phyloP scores from a whole-genome alignment of 1,284 basidiomycete species.

The Neonothopanus nambi region DNA sequence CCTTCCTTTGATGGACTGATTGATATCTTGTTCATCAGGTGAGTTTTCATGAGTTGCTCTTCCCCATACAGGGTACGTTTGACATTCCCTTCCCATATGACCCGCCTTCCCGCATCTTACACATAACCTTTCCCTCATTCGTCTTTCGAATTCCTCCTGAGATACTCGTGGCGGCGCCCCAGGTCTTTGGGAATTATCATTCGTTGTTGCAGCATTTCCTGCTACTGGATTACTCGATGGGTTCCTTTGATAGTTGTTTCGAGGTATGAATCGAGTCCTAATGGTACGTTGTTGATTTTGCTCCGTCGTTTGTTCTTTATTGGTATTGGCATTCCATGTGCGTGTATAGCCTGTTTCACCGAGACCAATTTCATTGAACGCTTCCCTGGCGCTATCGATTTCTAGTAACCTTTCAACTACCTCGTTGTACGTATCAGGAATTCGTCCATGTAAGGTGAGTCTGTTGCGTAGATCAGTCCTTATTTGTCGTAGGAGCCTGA shows the following conservation, averaged over 20 bases:
- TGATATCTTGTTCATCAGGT: neutral
- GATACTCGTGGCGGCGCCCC: neutral
- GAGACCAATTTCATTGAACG: neutral
- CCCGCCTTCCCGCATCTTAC: neutral
- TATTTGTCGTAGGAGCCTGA: neutral
- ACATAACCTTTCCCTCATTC: neutral
- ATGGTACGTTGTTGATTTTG: neutral
- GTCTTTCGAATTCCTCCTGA: too few relatives aligned
- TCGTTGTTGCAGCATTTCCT: neutral
- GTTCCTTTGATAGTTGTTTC: neutral
- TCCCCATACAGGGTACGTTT: neutral
- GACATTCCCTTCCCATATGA: neutral
- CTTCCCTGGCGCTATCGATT: neutral
- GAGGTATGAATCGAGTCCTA: neutral
- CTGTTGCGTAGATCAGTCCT: constrained; percentile 1
- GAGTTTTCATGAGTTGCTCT: neutral
- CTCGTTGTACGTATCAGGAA: neutral
- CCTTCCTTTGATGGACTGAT: too few relatives aligned
- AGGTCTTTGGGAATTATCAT: neutral
- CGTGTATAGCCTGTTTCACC: neutral
- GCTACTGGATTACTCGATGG: neutral
- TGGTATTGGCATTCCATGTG: neutral
- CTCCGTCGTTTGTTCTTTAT: neutral
- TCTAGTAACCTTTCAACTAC: neutral
- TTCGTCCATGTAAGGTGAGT: neutral